A percentile compares a stretch with the other conserved stretches of the same genome.
Conservation (phyloP, 495 filamentous ascomycete species). For the Talaromyces proteolyticus region DNA sequence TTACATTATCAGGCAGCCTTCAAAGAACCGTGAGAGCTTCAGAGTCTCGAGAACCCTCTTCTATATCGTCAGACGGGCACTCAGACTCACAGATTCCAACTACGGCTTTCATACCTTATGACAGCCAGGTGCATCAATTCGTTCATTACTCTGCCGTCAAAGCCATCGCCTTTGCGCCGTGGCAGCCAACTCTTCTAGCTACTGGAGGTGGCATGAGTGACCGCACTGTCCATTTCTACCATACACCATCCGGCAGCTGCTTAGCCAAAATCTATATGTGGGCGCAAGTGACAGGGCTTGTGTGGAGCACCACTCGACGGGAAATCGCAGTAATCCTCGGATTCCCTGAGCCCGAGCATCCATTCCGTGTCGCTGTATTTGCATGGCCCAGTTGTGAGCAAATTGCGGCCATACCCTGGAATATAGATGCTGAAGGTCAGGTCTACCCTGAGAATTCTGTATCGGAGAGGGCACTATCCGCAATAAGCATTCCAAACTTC, state of each 20-base stretch:
- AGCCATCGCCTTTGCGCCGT: conserved; percentile 95
- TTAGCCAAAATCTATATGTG: conserved; percentile 88
- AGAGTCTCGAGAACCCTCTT: neutral
- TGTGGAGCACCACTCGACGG: conserved; percentile 80
- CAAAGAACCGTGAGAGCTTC: neutral
- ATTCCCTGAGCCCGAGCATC: conserved; percentile 93
- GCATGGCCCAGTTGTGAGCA: conserved; percentile 91
- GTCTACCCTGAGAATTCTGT: neutral
- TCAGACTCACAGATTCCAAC: neutral
- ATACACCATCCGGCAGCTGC: conserved; percentile 76
- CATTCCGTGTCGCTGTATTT: conserved; percentile 88
- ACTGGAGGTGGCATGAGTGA: conserved; percentile 93
- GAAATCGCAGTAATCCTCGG: conserved; percentile 95
- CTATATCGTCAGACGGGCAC: neutral
- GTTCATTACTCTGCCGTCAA: conserved; percentile 85
- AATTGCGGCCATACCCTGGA: conserved; percentile 85
- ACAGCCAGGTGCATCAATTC: conserved; percentile 67
- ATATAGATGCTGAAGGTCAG: neutral
- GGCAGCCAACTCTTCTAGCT: conserved; percentile 81
- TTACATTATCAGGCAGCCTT: too few species aligned
- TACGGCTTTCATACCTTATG: conserved; percentile 22
- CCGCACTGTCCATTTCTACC: conserved; percentile 92
- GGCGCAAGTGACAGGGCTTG: conserved; percentile 87
- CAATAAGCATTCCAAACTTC: conserved; percentile 37
- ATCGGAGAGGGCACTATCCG: conserved; percentile 39